A percentile compares a stretch with the other conserved stretches of the same genome.
Evolutionary conservation across 2,329 filamentous ascomycete species (phyloP).

Genomic region (Nemania diffusa): DNA sequence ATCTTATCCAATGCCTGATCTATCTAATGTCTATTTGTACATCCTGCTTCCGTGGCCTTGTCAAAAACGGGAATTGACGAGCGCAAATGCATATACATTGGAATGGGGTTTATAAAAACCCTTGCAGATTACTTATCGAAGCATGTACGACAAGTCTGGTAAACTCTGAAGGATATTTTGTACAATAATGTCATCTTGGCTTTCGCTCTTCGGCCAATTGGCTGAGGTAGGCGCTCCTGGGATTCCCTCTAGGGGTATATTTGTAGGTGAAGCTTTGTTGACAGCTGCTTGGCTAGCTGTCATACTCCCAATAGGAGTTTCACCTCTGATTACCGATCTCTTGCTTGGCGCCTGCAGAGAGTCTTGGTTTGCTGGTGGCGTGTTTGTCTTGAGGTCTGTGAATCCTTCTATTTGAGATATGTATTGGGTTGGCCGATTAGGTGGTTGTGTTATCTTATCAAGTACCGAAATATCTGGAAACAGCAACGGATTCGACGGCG

Average conservation of each 20-base stretch:
- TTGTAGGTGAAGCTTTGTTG: background rate
- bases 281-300: background rate
- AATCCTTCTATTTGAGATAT: no score
- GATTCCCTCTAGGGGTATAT: slow-evolving; percentile 4
- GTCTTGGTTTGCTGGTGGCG: slow-evolving; percentile 12
- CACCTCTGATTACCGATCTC: background rate
- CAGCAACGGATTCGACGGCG: background rate
- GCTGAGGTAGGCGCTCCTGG: slow-evolving; percentile 35
- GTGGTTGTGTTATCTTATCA: slow-evolving; percentile 34
- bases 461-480: slow-evolving; percentile 41
- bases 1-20: slow-evolving; percentile 36
- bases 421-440: slow-evolving; percentile 22
- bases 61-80: background rate
- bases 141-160: slow-evolving; percentile 60
- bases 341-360: background rate
- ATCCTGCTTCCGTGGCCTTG: background rate
- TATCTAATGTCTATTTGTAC: slow-evolving; percentile 24
- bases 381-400: slow-evolving; percentile 33
- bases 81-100: slow-evolving; percentile 18
- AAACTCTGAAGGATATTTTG: slow-evolving; percentile 52
- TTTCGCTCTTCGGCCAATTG: slow-evolving; percentile 20
- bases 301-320: background rate
- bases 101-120: background rate
- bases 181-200: slow-evolving; percentile 50
- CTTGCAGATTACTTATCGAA: slow-evolving; percentile 47